Evolutionary conservation across 192 early-diverging fungal species (phyloP), one percentile per base, ranked within the genome.

Genomic region (Gaertneriomyces semiglobifer): DNA sequence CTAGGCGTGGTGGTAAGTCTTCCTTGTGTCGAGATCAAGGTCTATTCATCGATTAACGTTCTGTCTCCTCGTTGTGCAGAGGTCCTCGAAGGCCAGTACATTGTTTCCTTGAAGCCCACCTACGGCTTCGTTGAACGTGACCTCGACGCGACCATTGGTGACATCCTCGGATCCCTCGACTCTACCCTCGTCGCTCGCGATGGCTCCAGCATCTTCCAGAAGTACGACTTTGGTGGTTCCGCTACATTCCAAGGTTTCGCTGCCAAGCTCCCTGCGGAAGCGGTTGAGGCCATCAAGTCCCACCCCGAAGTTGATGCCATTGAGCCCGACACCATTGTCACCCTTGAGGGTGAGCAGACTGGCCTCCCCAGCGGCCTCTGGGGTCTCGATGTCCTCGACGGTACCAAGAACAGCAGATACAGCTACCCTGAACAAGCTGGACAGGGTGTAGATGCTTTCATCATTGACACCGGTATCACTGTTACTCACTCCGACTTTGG

Each of bases 401-500:
- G 84, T 11, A 5, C 4, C 50, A 6, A 18, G n/a, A 20, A 52
- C 50, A 5, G 50, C 50, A 66, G 63, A 19, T 89, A 89, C 74
- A 71, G 44, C 45, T 88, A 79, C 66, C 83, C 76, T 3, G 68
- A 48, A 20, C 16, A 71, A 4, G 85, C 81, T 20, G 87, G 87
- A 20, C 33, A 69, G 46, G 81, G 80, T 45, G 76, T 88, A 25
- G 78, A 75, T 41, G 83, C 79, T 61, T 90, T 86, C 70, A 76
- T 90, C 4, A 74, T 90, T 62, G 88, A 90, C 67, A 88, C 85
- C 3, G 94, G 93, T 48, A 81, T 95, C 63, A 83, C 86, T 60
- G 69, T 84, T 53, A 68, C 79, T 7, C 94, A 96, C 64, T 78
- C 83, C 4, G 93, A 96, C 66, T 93, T 96, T 73, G 86, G 88